phyloP scores from a whole-genome alignment of 2,329 filamentous ascomycete genomes.

The Ceratocystis smalleyi region DNA sequence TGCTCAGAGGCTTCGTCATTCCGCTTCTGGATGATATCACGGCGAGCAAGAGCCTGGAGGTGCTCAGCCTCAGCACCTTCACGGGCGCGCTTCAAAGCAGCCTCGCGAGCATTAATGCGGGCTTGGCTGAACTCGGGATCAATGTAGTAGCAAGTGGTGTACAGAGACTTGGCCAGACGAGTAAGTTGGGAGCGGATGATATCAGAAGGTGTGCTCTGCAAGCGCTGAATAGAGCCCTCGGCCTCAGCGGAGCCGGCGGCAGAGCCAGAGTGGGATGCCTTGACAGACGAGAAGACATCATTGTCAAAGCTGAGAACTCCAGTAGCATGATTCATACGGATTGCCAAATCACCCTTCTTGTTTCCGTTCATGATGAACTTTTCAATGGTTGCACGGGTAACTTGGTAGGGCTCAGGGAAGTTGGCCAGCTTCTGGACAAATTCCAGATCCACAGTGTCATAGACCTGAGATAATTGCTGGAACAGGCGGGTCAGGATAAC shows the following conservation, averaged over 20 bases:
- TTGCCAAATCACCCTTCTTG: slow-evolving; percentile 96
- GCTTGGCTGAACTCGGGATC: slow-evolving; percentile 77
- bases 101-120: slow-evolving; percentile 61
- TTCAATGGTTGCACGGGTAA: slow-evolving; percentile 79
- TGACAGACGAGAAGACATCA: slow-evolving; percentile 94
- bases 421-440: slow-evolving; percentile 89
- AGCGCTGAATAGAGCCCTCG: slow-evolving; percentile 78
- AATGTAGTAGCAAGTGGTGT: slow-evolving; percentile 89
- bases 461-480: slow-evolving; percentile 97
- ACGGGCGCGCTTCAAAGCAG: slow-evolving; percentile 65
- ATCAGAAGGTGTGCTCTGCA: slow-evolving; percentile 94
- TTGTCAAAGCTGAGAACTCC: slow-evolving; percentile 94
- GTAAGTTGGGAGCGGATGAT: slow-evolving; percentile 92
- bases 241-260: slow-evolving; percentile 73
- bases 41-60: slow-evolving; percentile 65
- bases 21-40: slow-evolving; percentile 86
- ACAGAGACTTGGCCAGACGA: slow-evolving; percentile 77
- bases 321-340: slow-evolving; percentile 89
- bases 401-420: slow-evolving; percentile 94
- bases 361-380: slow-evolving; percentile 99
- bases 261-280: slow-evolving; percentile 75
- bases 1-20: slow-evolving; percentile 90
- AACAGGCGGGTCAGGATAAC: slow-evolving; percentile 96
- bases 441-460: slow-evolving; percentile 87
- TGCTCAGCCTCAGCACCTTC: slow-evolving; percentile 88